Evolutionary conservation across 2,329 filamentous ascomycete genomes (phyloP), one percentile per base, ranked within the genome.

Genomic region (Zymoseptoria passerinii): DNA sequence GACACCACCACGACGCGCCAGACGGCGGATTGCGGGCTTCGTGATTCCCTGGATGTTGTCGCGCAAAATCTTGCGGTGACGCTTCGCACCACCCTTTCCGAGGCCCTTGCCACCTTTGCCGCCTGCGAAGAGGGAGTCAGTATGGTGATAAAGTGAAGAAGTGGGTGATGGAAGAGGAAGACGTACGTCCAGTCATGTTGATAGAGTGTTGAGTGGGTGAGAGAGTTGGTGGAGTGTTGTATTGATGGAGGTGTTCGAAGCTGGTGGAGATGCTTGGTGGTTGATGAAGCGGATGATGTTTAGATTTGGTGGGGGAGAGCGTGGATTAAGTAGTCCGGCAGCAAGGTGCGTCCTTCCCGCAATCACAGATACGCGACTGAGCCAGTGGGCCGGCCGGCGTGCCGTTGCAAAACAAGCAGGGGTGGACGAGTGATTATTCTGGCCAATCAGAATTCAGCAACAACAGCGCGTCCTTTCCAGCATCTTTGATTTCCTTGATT

Each of bases 11-110:
- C 92, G 91, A 81, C 92, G 92, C 67, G 92, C 92, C 77, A 96
- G 91, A 95, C 92, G 92, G 74, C 92, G 88, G 80, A 96, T 96
- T 73, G 92, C 92, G 72, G 92, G 92, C 89, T 96, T 96, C 75
- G 92, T 96, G 76, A 96, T 96, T 81, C 92, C 92, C 83, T 96
- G 92, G 76, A 96, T 96, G 89, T 96, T 96, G 88, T 96, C 92
- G 80, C 92, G 90, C 78, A 96, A 85, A 83, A 96, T 96, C 89
- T 96, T 96, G 75, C 92, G 87, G 82, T 96, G 92, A 80, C 92
- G 92, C 89, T 96, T 97, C 80, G 92, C 92, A 78, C 92, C 92
- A 68, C 92, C 92, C 87, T 96, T 96, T 78, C 92, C 92, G 80
- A 96, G 90, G 77, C 91, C 92, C 86, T 96, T 96, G 77, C 92